A percentile compares a stretch with the other conserved stretches of the same genome.
Conservation (phyloP, 306 rosid genomes). For the Carpinus viminea region DNA sequence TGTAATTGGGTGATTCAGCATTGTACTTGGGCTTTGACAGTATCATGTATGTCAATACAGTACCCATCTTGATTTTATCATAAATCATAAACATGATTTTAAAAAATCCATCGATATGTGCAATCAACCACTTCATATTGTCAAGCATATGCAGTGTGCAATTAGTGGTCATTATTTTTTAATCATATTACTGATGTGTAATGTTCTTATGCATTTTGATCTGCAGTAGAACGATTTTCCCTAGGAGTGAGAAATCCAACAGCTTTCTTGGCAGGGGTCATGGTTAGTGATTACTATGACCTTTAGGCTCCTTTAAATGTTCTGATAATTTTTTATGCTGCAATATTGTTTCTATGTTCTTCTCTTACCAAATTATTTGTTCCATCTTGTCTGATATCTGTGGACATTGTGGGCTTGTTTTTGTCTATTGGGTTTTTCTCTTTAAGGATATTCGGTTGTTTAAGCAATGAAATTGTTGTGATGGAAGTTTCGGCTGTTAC, state of each 20-base stretch:
- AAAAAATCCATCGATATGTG: neutral
- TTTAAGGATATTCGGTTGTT: neutral
- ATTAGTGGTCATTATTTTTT: slow-evolving; percentile 5
- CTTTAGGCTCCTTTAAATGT: too few relatives aligned
- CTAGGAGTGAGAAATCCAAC: slow-evolving; percentile 67
- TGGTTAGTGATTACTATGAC: slow-evolving; percentile 41
- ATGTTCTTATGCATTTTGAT: slow-evolving; percentile 27
- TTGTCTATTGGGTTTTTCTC: neutral
- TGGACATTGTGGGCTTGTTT: neutral
- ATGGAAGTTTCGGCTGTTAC: too few relatives aligned
- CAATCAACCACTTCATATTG: neutral
- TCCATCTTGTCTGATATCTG: neutral
- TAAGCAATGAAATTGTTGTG: neutral
- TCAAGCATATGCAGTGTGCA: neutral
- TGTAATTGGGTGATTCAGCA: neutral
- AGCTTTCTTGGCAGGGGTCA: slow-evolving; percentile 62
- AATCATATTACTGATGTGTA: slow-evolving; percentile 18
- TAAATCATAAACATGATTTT: neutral
- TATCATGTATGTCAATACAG: neutral
- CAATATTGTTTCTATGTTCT: neutral
- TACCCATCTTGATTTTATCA: neutral
- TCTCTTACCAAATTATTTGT: neutral
- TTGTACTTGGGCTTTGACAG: neutral
- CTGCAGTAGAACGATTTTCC: slow-evolving; percentile 66
- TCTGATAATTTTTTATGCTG: neutral